phyloP scores from a whole-genome alignment of 2,329 filamentous ascomycete species.

The Ascochyta pisi region DNA sequence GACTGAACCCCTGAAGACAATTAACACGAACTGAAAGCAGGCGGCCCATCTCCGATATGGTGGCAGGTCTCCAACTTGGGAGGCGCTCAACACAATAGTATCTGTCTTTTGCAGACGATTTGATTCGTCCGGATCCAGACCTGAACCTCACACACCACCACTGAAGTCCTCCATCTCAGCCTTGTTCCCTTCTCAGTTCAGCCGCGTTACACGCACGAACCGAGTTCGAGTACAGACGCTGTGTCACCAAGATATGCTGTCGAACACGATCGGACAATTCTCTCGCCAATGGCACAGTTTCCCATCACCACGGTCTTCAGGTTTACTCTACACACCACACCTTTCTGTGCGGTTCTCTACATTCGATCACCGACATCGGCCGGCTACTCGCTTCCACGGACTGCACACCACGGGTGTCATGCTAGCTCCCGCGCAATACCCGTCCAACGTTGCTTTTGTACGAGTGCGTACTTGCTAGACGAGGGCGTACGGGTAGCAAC shows the following conservation, averaged over 20 bases:
- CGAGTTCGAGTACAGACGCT: conserved; percentile 18
- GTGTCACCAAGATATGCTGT: conserved; percentile 18
- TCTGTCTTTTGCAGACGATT: neutral
- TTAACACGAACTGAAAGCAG: neutral
- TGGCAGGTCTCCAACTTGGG: conserved; percentile 13
- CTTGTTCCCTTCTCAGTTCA: conserved; percentile 13
- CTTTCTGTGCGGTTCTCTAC: conserved; percentile 17
- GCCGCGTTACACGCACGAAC: conserved; percentile 23
- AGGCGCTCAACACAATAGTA: conserved; percentile 9
- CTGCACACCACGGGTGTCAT: conserved; percentile 29
- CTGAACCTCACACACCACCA: conserved; percentile 3
- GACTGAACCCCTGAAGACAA: neutral
- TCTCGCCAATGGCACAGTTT: conserved; percentile 6
- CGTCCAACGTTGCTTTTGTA: conserved; percentile 15
- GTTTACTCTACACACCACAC: conserved; percentile 3
- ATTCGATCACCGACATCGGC: conserved; percentile 35
- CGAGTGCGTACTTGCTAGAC: conserved; percentile 1
- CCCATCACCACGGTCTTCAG: neutral
- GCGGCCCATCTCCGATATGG: conserved; percentile 12
- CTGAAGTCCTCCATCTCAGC: conserved; percentile 20
- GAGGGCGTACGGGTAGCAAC: conserved; percentile 8
- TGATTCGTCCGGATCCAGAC: conserved; percentile 15
- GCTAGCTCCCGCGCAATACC: conserved; percentile 16
- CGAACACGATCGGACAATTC: conserved; percentile 17
- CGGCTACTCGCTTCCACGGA: conserved; percentile 22